phyloP scores from a whole-genome alignment of 164 flowering plant genomes.

The Aristolochia fimbriata region DNA sequence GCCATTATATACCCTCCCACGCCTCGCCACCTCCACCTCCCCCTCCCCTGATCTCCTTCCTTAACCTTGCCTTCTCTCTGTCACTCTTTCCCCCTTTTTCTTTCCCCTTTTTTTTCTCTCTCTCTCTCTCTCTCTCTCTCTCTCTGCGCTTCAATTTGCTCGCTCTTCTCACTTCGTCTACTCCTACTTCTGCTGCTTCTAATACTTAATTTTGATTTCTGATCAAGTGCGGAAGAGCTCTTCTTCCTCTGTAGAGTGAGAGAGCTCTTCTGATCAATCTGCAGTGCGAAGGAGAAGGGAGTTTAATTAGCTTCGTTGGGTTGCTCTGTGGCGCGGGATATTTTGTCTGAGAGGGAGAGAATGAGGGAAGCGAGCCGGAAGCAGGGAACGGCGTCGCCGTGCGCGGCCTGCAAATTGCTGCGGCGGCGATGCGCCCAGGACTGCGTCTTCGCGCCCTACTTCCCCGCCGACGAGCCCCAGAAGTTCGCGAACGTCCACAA shows the following conservation, averaged over 20 bases:
- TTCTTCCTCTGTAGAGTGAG: no score
- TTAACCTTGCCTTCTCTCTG: not conserved
- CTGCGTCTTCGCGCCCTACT: constrained; percentile 83
- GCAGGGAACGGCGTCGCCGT: constrained; percentile 41
- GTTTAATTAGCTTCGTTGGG: no score
- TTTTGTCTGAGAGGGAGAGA: no score
- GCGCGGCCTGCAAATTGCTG: constrained; percentile 87
- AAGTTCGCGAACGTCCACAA: constrained; percentile 90
- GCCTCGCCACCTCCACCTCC: constrained; percentile 3
- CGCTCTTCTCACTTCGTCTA: no score
- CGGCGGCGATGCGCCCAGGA: constrained; percentile 68
- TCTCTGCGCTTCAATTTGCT: no score
- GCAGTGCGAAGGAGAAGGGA: no score
- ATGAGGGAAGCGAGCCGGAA: constrained; percentile 1
- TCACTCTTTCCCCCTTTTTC: constrained; percentile 1
- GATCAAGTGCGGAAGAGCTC: not conserved
- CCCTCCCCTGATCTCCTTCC: not conserved
- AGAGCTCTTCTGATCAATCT: no score
- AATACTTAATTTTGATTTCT: not conserved
- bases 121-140: no score
- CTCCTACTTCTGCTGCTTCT: not conserved
- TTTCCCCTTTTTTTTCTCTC: not conserved
- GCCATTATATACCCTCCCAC: not conserved
- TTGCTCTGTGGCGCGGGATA: no score
- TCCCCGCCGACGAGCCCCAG: constrained; percentile 81